Evolutionary conservation across 768 basidiomycete species (phyloP).

Genomic region (Rossbeevera mucosa): DNA sequence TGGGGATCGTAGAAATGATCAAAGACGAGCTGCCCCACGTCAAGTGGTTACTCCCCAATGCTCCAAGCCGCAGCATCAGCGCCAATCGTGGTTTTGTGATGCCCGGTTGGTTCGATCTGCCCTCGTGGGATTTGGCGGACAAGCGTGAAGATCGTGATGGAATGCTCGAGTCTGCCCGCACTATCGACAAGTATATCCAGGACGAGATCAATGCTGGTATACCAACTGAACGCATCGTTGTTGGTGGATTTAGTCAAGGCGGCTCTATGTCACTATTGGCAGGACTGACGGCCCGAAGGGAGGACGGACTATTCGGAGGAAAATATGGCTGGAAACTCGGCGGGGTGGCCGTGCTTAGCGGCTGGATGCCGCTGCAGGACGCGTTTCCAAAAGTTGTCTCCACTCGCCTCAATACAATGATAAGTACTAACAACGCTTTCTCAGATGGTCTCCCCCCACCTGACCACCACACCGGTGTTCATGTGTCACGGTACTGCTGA

Average conservation of each 20-base stretch:
- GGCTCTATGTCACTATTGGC: constrained; percentile 74
- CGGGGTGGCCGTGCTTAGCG: constrained; percentile 69
- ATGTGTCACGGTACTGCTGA: constrained; percentile 83
- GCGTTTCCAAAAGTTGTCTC: constrained; percentile 64
- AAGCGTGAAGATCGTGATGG: constrained; percentile 54
- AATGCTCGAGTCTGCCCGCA: constrained; percentile 60
- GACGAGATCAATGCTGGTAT: constrained; percentile 72
- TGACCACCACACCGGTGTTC: constrained; percentile 68
- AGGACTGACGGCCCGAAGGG: constrained; percentile 42
- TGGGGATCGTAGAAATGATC: constrained; percentile 70
- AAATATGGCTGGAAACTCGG: constrained; percentile 55
- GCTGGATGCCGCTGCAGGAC: constrained; percentile 67
- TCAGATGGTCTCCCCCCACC: constrained; percentile 60
- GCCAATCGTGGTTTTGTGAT: constrained; percentile 67
- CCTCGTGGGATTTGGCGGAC: constrained; percentile 52
- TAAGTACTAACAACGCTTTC: constrained; percentile 7
- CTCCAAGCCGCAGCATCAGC: constrained; percentile 51
- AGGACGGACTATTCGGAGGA: constrained; percentile 26
- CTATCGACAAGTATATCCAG: constrained; percentile 65
- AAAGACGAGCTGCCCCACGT: constrained; percentile 59
- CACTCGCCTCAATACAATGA: not conserved
- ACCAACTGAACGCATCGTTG: constrained; percentile 63
- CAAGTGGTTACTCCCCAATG: constrained; percentile 70
- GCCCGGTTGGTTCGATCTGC: constrained; percentile 85
- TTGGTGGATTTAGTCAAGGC: constrained; percentile 90